These are phyloP conservation scores for Suillus paluster DNA, from an alignment of 768 basidiomycete genomes.

Conservation along the genomic window DNA sequence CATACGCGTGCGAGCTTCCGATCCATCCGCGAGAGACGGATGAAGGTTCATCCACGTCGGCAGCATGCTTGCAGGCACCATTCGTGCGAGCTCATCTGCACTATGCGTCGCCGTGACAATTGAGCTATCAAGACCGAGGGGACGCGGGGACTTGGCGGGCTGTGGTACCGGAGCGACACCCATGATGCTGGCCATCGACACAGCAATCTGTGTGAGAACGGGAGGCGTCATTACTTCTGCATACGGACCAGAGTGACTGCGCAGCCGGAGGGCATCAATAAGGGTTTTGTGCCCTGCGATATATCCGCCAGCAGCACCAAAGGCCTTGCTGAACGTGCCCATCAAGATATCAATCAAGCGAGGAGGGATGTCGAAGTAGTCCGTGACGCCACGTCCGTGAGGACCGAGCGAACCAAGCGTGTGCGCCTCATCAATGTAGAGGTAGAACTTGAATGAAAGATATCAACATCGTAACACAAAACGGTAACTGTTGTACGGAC, in stretches of 20 bases:
- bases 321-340: constrained; percentile 98
- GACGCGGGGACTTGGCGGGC: constrained; percentile 35
- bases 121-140: constrained; percentile 39
- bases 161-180: constrained; percentile 57
- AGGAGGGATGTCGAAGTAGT: constrained; percentile 90
- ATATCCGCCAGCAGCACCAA: constrained; percentile 94
- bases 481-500: constrained; percentile 45
- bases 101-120: constrained; percentile 30
- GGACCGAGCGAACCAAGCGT: constrained; percentile 96
- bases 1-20: constrained; percentile 82
- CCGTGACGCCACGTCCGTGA: constrained; percentile 91
- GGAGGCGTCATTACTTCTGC: constrained; percentile 91
- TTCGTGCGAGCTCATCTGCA: constrained; percentile 63
- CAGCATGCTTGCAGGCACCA: constrained; percentile 63
- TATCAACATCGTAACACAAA: constrained; percentile 6
- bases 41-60: constrained; percentile 85
- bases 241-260: constrained; percentile 82
- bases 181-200: constrained; percentile 98
- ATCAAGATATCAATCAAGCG: constrained; percentile 88
- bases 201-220: constrained; percentile 87
- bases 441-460: constrained; percentile 71
- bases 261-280: constrained; percentile 80
- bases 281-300: constrained; percentile 83
- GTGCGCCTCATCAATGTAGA: constrained; percentile 97
- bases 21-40: constrained; percentile 72